Evolutionary conservation across 805 yeast genomes (phyloP).

Genomic region (Myxozyma mucilagina): DNA sequence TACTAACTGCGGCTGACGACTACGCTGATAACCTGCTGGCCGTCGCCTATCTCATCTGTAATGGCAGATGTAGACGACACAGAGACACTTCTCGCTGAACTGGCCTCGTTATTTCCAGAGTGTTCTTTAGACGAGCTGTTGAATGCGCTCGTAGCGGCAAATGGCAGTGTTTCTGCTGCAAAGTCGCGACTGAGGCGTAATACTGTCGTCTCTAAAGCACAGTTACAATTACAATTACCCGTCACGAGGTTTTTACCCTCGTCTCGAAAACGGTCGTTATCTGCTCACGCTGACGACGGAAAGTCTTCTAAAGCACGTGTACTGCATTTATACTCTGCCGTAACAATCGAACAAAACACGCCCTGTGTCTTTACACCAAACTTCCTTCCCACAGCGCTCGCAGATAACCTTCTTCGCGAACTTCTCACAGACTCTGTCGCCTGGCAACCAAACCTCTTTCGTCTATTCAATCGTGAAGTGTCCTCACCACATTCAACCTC

Average conservation of each 20-base stretch:
- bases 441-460: constrained; percentile 52
- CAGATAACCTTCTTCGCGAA: constrained; percentile 48
- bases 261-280: constrained; percentile 10
- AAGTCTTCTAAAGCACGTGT: not conserved
- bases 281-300: too few species aligned
- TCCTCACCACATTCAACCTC: constrained; percentile 56
- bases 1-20: not conserved
- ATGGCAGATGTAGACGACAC: constrained; percentile 7
- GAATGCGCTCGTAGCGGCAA: constrained; percentile 18
- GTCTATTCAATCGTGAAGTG: constrained; percentile 63
- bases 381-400: constrained; percentile 54
- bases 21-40: too few species aligned
- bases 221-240: constrained; percentile 13
- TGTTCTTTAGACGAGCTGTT: constrained; percentile 4
- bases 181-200: not conserved
- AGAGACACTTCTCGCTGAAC: constrained; percentile 26
- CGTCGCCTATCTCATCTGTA: too few species aligned
- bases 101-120: constrained; percentile 35
- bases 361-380: constrained; percentile 55
- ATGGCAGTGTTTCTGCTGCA: constrained; percentile 13
- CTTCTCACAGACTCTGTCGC: constrained; percentile 46
- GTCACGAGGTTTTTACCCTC: constrained; percentile 18
- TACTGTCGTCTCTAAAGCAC: not conserved
- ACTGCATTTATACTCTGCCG: constrained; percentile 49
- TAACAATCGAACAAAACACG: constrained; percentile 47